Conservation (phyloP, 192 early-diverging fungal species). For the Entophlyctis helioformis region DNA sequence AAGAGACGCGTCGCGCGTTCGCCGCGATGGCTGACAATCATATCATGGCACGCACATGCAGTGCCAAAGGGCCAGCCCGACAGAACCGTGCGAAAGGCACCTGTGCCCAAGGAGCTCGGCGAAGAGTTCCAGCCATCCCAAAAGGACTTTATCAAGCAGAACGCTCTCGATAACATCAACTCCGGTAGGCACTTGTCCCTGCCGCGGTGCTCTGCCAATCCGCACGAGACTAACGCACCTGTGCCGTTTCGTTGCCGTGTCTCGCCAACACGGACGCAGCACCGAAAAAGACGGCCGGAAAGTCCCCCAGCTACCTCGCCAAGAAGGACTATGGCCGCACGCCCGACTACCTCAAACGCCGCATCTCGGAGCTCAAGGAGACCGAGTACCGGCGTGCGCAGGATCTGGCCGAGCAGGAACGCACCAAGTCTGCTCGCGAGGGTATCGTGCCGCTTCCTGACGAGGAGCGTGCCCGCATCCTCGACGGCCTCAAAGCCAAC, state of each 20-base stretch:
- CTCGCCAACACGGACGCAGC: too few relatives aligned
- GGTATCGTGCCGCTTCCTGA: constrained; percentile 28
- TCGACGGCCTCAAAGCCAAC: constrained; percentile 36
- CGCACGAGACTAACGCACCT: too few relatives aligned
- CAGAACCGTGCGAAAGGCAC: constrained; percentile 29
- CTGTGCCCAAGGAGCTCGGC: constrained; percentile 25
- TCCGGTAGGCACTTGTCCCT: constrained; percentile 14
- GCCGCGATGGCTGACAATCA: neutral
- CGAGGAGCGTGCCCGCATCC: constrained; percentile 31
- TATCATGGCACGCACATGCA: constrained; percentile 2
- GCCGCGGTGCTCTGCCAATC: too few relatives aligned
- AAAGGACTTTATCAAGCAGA: constrained; percentile 41
- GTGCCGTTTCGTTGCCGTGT: too few relatives aligned
- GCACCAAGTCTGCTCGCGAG: constrained; percentile 1
- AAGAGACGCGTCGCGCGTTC: neutral
- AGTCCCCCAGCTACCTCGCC: constrained; percentile 14
- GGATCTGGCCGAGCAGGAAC: constrained; percentile 13
- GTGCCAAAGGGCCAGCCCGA: constrained; percentile 19
- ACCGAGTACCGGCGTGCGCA: neutral
- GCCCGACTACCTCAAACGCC: constrained; percentile 25
- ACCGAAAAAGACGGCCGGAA: constrained; percentile 18
- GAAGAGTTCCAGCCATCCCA: constrained; percentile 10
- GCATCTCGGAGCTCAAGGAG: constrained; percentile 6
- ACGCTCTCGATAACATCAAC: constrained; percentile 44
- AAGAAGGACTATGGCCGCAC: constrained; percentile 36